Percentiles rank a stretch among this genome's conserved stretches.
Conservation (phyloP, 1,284 basidiomycete species). For the Afroboletus lepidellus region DNA sequence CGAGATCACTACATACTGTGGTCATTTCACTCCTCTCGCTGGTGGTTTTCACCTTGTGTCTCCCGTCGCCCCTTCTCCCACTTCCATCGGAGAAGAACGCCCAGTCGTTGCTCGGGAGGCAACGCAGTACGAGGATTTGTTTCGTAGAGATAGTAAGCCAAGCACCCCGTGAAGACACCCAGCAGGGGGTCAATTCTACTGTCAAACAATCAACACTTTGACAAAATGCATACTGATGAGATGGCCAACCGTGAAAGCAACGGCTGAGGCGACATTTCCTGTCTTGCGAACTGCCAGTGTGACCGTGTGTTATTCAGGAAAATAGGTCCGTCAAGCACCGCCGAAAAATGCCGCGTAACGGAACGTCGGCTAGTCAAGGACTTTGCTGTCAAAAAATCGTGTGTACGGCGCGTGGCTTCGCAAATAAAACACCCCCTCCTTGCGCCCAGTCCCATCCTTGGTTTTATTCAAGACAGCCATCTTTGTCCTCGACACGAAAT, state of each 20-base stretch:
- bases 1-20: too few species aligned
- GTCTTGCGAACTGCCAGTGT: neutral
- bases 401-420: slow-evolving; percentile 7
- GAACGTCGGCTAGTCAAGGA: slow-evolving; percentile 28
- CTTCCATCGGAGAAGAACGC: slow-evolving; percentile 70
- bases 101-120: slow-evolving; percentile 61
- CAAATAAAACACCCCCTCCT: slow-evolving; percentile 3
- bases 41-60: slow-evolving; percentile 12
- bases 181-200: slow-evolving; percentile 72
- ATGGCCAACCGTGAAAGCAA: slow-evolving; percentile 51
- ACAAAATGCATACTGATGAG: neutral
- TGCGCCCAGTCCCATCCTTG: neutral
- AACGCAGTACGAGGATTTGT: slow-evolving; percentile 78
- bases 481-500: slow-evolving; percentile 18
- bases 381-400: slow-evolving; percentile 27
- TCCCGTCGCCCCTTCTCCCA: slow-evolving; percentile 39
- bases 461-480: slow-evolving; percentile 2
- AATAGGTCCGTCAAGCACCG: slow-evolving; percentile 20
- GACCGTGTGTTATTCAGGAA: slow-evolving; percentile 1
- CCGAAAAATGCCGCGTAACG: slow-evolving; percentile 31
- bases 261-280: slow-evolving; percentile 27
- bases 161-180: slow-evolving; percentile 77
- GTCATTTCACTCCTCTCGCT: neutral
- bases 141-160: slow-evolving; percentile 85
- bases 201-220: slow-evolving; percentile 7